phyloP scores from a whole-genome alignment of 2,329 filamentous ascomycete species.

The Aspergillus costaricaensis region DNA sequence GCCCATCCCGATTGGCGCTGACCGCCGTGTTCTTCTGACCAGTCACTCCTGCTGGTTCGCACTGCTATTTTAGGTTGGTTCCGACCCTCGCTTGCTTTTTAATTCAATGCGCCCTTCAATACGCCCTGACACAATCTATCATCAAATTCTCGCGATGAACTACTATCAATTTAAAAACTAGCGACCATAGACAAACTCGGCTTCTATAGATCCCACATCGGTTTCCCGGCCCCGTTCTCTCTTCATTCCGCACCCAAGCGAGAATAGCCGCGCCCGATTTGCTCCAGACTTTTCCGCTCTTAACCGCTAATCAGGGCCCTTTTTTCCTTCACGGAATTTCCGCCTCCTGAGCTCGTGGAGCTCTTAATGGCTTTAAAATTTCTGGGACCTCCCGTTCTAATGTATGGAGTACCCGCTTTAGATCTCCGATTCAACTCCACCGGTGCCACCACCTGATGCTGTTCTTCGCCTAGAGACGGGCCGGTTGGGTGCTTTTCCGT shows the following conservation, averaged over 20 bases:
- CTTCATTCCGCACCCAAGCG: constrained; percentile 1
- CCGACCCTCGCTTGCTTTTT: not conserved
- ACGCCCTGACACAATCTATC: too few species aligned
- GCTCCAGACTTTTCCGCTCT: constrained; percentile 4
- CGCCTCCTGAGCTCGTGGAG: not conserved
- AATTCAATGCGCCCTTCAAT: too few species aligned
- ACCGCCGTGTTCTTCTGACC: not conserved
- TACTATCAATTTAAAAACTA: too few species aligned
- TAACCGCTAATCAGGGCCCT: not conserved
- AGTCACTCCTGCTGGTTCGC: not conserved
- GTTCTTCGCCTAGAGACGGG: not conserved
- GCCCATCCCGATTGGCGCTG: not conserved
- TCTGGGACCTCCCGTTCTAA: not conserved
- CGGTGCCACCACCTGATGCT: not conserved
- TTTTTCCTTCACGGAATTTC: not conserved
- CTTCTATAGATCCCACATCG: too few species aligned
- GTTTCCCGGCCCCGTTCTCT: too few species aligned
- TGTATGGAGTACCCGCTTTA: not conserved
- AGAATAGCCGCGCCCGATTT: not conserved
- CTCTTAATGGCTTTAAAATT: not conserved
- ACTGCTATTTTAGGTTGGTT: not conserved
- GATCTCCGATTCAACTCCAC: not conserved
- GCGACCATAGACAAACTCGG: too few species aligned
- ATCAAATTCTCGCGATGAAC: too few species aligned
- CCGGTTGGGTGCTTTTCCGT: not conserved